Base-by-base conservation (phyloP, 1,139 yeast genomes). In the Pichia sp. region DNA sequence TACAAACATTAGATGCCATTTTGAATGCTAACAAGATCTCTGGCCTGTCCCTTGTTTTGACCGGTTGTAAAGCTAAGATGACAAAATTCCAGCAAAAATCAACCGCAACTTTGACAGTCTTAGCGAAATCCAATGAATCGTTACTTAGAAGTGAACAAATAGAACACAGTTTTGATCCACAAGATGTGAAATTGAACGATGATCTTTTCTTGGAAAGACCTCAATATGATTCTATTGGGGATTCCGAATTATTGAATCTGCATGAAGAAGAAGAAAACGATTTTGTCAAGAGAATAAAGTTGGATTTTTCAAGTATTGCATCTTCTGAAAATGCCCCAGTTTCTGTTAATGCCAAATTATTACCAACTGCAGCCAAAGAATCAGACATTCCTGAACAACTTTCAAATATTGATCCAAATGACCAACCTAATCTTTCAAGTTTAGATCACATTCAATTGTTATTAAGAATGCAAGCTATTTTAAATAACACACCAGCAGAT, bases 11-110 rank as follows among this genome's bases (percentile, higher is more conserved):
- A 40, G 80, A 77, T 10, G 72, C 74, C 28, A 74, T 78, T 58
- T 68, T 66, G 12, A 75, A 71, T 65, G 94, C 77, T 27, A 76
- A 73, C 48, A 72, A 72, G 22, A 59, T 81, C 11, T 81, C 95
- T 0, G 77, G 80, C 1, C 72, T 94, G 42, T 70, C 75, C 37
- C 76, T 85, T 53, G 76, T 84, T 1, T 68, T 91, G 42, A 85
- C 97, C 1, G 99, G 99, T 54, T 88, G 93, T 42, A 81, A 83
- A 57, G 97, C 96, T 6, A 86, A 84, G 61, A 75, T 94, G 62
- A 91, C 99, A 4, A 88, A 87, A 63, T 87, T 71, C 62, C 99
- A 93, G 67, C 76, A 75, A 40, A 76, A 73, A 41, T 80, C 83
- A 22, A 78, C 86, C 15, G 77, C 96, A 0, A 81, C 89, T 40